Evolutionary conservation across 805 yeast genomes (phyloP).

Genomic region (Candida ascalaphidarum): DNA sequence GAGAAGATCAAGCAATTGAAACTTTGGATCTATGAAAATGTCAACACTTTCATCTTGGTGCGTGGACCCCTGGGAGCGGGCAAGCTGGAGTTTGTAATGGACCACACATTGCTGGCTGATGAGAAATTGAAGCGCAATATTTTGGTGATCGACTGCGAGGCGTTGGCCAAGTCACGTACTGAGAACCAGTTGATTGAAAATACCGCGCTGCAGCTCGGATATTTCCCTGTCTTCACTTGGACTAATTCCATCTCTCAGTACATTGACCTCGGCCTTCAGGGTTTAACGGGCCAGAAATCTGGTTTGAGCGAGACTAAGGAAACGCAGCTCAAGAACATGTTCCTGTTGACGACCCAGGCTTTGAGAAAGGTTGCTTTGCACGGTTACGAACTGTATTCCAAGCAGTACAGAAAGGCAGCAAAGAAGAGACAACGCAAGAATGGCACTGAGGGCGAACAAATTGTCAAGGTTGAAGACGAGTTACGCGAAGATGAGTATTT

Average conservation of each 20-base stretch:
- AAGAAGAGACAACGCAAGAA: slow-evolving; percentile 8
- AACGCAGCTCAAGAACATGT: slow-evolving; percentile 71
- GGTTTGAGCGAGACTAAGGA: slow-evolving; percentile 82
- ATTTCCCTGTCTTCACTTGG: slow-evolving; percentile 94
- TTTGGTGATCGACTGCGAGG: slow-evolving; percentile 72
- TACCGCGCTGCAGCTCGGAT: slow-evolving; percentile 75
- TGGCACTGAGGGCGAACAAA: slow-evolving; percentile 8
- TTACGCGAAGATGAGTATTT: slow-evolving; percentile 73
- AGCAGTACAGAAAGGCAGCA: slow-evolving; percentile 10
- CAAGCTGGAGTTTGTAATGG: slow-evolving; percentile 68
- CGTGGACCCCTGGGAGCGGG: slow-evolving; percentile 97
- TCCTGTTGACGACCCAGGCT: slow-evolving; percentile 63
- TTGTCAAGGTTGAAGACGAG: slow-evolving; percentile 10
- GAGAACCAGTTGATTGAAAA: slow-evolving; percentile 61
- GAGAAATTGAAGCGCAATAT: slow-evolving; percentile 35
- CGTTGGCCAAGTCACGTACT: slow-evolving; percentile 60
- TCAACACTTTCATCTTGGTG: slow-evolving; percentile 82
- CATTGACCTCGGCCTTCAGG: slow-evolving; percentile 79
- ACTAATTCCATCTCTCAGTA: slow-evolving; percentile 69
- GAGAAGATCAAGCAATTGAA: slow-evolving; percentile 61
- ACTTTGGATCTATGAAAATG: slow-evolving; percentile 80
- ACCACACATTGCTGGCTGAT: slow-evolving; percentile 54
- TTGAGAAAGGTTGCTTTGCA: slow-evolving; percentile 51
- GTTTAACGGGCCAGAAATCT: slow-evolving; percentile 89
- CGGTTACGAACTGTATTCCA: slow-evolving; percentile 21